These are phyloP conservation scores for Lachancea kluyveri DNA, from an alignment of 805 yeast species.

Conservation along the genomic window DNA sequence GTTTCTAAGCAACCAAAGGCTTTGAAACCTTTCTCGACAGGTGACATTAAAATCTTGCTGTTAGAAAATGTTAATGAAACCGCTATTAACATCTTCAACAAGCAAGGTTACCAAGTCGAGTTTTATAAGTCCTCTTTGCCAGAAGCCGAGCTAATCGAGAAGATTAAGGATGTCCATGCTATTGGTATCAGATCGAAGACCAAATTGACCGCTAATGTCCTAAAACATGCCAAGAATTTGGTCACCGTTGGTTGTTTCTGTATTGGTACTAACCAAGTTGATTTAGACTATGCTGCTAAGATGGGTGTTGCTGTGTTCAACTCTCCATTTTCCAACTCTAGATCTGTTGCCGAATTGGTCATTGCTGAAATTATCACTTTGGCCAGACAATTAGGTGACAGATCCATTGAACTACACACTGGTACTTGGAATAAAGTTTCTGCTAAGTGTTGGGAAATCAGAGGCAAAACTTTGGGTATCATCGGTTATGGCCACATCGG, in stretches of 20 bases:
- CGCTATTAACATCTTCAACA: slow-evolving; percentile 76
- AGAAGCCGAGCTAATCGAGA: slow-evolving; percentile 91
- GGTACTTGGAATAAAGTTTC: slow-evolving; percentile 98
- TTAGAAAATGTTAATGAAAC: slow-evolving; percentile 92
- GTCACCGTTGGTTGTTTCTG: slow-evolving; percentile 96
- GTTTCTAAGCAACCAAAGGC: slow-evolving; percentile 52
- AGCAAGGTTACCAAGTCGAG: slow-evolving; percentile 97
- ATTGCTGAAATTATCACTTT: slow-evolving; percentile 90
- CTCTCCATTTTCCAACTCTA: slow-evolving; percentile 97
- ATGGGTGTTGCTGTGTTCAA: slow-evolving; percentile 94
- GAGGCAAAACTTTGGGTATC: slow-evolving; percentile 97
- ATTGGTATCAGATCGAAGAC: slow-evolving; percentile 98
- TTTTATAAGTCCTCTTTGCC: slow-evolving; percentile 82
- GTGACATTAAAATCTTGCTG: slow-evolving; percentile 85
- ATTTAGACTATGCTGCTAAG: slow-evolving; percentile 84
- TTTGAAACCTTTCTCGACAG: slow-evolving; percentile 91
- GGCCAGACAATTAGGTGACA: slow-evolving; percentile 95
- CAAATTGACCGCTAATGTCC: slow-evolving; percentile 69
- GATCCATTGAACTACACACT: slow-evolving; percentile 91
- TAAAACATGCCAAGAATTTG: slow-evolving; percentile 82
- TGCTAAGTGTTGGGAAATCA: slow-evolving; percentile 95
- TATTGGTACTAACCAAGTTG: slow-evolving; percentile 98
- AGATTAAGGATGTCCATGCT: slow-evolving; percentile 90
- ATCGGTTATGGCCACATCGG: slow-evolving; percentile 99
- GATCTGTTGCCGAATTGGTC: slow-evolving; percentile 97